Percentiles rank a stretch among this genome's conserved stretches.
These are phyloP conservation scores for Flammula alnicola DNA, from an alignment of 1,284 basidiomycete genomes.

Conservation along the genomic window DNA sequence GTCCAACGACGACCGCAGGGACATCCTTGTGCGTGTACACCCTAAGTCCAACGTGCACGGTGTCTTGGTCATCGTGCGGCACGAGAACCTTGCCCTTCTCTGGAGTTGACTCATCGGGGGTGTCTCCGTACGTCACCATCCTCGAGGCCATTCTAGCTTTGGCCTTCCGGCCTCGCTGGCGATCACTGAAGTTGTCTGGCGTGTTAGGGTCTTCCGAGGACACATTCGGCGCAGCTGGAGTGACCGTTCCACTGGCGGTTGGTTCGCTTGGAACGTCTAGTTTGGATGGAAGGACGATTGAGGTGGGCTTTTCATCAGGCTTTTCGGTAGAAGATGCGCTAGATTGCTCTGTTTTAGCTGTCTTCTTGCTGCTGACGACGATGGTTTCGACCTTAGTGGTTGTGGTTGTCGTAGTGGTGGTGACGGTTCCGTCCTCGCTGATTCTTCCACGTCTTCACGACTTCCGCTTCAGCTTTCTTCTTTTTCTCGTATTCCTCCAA, in stretches of 20 bases:
- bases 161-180: neutral
- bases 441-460: constrained; percentile 15
- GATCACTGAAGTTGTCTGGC: constrained; percentile 7
- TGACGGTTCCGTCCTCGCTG: constrained; percentile 22
- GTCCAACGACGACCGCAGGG: constrained; percentile 41
- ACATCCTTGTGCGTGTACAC: constrained; percentile 49
- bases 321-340: neutral
- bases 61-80: constrained; percentile 32
- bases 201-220: constrained; percentile 12
- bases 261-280: constrained; percentile 2
- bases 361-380: constrained; percentile 25
- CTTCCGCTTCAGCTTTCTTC: constrained; percentile 27
- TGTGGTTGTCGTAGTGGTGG: constrained; percentile 24
- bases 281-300: constrained; percentile 5
- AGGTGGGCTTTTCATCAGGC: constrained; percentile 3
- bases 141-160: neutral
- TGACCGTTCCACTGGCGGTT: constrained; percentile 11
- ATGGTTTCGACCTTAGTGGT: constrained; percentile 27
- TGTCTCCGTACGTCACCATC: neutral
- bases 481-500: constrained; percentile 31
- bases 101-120: constrained; percentile 1
- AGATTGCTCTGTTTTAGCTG: constrained; percentile 1
- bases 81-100: constrained; percentile 28
- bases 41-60: constrained; percentile 43
- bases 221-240: constrained; percentile 19